Percentiles rank a stretch among this genome's conserved stretches.
phyloP scores from a whole-genome alignment of 1,139 yeast species.

The Candida frijolesensis region DNA sequence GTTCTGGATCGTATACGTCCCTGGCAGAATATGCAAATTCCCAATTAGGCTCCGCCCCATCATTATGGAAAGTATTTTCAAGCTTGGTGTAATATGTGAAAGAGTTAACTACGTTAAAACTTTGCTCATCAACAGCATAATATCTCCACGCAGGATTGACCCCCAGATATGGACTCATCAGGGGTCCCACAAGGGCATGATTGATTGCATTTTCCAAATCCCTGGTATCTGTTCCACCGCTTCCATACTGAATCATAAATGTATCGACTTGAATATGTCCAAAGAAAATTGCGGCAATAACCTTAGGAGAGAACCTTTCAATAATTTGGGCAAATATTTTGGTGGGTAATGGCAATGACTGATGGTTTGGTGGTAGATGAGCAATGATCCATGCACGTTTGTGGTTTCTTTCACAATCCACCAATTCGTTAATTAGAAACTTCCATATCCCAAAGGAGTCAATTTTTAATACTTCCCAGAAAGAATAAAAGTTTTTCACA shows the following conservation, averaged over 20 bases:
- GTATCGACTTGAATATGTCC: constrained; percentile 31
- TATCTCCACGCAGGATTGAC: constrained; percentile 37
- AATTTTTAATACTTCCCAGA: constrained; percentile 23
- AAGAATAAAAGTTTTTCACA: constrained; percentile 27
- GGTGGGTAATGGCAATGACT: constrained; percentile 29
- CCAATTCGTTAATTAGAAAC: constrained; percentile 30
- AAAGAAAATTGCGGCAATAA: constrained; percentile 35
- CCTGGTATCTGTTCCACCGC: constrained; percentile 21
- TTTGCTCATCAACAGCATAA: constrained; percentile 31
- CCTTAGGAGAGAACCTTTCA: constrained; percentile 34
- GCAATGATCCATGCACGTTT: constrained; percentile 39
- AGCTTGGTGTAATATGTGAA: constrained; percentile 32
- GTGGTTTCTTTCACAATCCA: constrained; percentile 27
- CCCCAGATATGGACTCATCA: constrained; percentile 30
- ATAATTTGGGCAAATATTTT: constrained; percentile 28
- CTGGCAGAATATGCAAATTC: constrained; percentile 32
- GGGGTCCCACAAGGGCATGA: constrained; percentile 34
- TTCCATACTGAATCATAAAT: constrained; percentile 27
- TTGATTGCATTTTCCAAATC: constrained; percentile 24
- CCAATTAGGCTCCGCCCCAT: constrained; percentile 35
- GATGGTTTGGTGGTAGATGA: constrained; percentile 27
- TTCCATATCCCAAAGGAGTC: constrained; percentile 33
- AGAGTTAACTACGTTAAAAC: constrained; percentile 31
- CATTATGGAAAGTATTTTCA: constrained; percentile 29
- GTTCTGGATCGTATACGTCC: constrained; percentile 28